Evolutionary conservation across 2,329 filamentous ascomycete species (phyloP).

Genomic region (Colletotrichum simmondsii): DNA sequence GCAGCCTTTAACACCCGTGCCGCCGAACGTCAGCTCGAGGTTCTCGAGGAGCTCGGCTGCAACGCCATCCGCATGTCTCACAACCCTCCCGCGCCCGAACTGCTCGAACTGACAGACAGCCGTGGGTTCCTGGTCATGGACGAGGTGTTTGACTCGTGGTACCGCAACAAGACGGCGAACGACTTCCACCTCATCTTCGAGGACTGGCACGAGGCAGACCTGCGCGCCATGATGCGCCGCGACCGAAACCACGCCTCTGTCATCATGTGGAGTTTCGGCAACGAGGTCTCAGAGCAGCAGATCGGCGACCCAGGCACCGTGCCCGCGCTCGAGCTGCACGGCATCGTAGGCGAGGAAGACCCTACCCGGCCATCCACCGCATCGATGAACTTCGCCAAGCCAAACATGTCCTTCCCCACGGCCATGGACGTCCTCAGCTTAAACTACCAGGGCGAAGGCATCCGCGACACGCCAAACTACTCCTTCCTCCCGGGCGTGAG

Average conservation of each 20-base stretch:
- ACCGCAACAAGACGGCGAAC: constrained; percentile 54
- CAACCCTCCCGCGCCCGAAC: constrained; percentile 62
- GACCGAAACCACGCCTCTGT: constrained; percentile 67
- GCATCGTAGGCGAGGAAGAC: constrained; percentile 59
- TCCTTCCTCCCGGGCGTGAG: constrained; percentile 43
- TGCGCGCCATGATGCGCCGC: constrained; percentile 61
- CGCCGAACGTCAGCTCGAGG: constrained; percentile 58
- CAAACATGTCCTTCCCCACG: constrained; percentile 49
- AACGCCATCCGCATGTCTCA: constrained; percentile 64
- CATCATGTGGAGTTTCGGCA: constrained; percentile 63
- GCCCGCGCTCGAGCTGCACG: constrained; percentile 48
- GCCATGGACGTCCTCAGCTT: constrained; percentile 60
- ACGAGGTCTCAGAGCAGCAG: constrained; percentile 62
- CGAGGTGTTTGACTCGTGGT: constrained; percentile 66
- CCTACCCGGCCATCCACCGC: constrained; percentile 55
- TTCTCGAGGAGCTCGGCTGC: constrained; percentile 59
- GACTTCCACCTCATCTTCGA: constrained; percentile 63
- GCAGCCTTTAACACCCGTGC: constrained; percentile 62
- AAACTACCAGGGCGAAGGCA: constrained; percentile 67
- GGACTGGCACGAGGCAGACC: constrained; percentile 65
- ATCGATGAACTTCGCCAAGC: constrained; percentile 57
- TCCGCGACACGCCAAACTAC: constrained; percentile 44
- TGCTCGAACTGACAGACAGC: constrained; percentile 60
- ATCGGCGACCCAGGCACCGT: constrained; percentile 44
- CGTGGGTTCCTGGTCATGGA: constrained; percentile 63